Conservation (phyloP, 768 basidiomycete species). For the Lactarius trivialis region DNA sequence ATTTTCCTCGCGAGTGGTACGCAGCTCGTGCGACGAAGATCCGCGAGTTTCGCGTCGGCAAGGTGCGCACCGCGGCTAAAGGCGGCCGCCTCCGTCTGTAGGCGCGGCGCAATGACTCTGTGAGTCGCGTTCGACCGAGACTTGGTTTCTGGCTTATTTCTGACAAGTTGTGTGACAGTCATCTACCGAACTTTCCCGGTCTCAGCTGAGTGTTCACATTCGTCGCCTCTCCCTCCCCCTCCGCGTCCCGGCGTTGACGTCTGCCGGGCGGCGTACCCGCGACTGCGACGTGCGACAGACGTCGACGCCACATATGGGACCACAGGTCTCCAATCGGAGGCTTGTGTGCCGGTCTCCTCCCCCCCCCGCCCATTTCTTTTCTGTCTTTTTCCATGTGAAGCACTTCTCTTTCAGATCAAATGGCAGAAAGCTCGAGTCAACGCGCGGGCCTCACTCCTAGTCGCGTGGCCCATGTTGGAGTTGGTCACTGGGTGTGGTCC, state of each 20-base stretch:
- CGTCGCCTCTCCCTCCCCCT: neutral
- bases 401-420: constrained; percentile 11
- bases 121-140: neutral
- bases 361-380: neutral
- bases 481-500: neutral
- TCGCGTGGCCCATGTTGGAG: neutral
- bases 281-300: constrained; percentile 15
- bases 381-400: constrained; percentile 2
- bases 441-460: neutral
- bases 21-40: neutral
- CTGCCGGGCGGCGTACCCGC: constrained; percentile 9
- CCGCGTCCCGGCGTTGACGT: constrained; percentile 12
- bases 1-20: constrained; percentile 8
- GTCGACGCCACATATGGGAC: constrained; percentile 4
- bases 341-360: constrained; percentile 10
- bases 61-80: neutral
- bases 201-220: constrained; percentile 13
- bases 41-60: neutral
- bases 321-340: constrained; percentile 5
- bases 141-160: neutral
- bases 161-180: neutral
- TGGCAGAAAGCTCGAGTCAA: neutral
- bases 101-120: neutral
- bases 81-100: constrained; percentile 4
- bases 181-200: neutral